These are phyloP conservation scores for Berkeleyomyces basicola DNA, from an alignment of 2,329 filamentous ascomycete genomes.

Conservation along the genomic window DNA sequence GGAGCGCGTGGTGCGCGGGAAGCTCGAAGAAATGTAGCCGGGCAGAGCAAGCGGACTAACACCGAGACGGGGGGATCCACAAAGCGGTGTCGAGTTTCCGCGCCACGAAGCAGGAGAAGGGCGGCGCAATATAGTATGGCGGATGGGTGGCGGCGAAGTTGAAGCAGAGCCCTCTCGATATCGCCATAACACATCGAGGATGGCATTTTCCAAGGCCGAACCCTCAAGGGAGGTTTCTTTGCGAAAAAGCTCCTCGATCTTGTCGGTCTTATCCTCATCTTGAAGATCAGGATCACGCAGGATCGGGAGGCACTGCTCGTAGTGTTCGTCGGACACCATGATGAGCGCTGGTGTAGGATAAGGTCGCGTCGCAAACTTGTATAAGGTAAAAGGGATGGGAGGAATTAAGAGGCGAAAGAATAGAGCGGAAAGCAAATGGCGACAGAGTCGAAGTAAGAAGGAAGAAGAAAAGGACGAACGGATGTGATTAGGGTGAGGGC, in stretches of 20 bases:
- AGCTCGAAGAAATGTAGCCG: conserved; percentile 63
- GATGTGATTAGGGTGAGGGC: neutral
- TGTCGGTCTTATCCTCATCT: conserved; percentile 91
- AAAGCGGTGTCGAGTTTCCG: conserved; percentile 61
- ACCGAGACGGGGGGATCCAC: conserved; percentile 64
- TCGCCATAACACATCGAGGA: conserved; percentile 82
- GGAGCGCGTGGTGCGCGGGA: conserved; percentile 60
- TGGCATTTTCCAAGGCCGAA: conserved; percentile 67
- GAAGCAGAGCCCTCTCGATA: conserved; percentile 52
- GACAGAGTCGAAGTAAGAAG: neutral
- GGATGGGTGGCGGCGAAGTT: conserved; percentile 66
- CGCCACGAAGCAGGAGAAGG: conserved; percentile 92
- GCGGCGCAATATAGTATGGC: conserved; percentile 77
- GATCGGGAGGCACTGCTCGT: conserved; percentile 79
- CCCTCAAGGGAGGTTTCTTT: conserved; percentile 62
- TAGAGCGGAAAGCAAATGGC: neutral
- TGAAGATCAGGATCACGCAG: conserved; percentile 68
- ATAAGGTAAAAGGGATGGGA: neutral
- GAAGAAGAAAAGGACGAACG: neutral
- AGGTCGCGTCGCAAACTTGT: neutral
- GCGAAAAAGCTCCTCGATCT: conserved; percentile 69
- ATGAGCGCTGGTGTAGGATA: conserved; percentile 16
- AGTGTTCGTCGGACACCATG: conserved; percentile 88
- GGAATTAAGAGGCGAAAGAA: neutral
- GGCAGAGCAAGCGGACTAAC: conserved; percentile 73